Conservation (phyloP, 1,139 yeast genomes). For the Suhomyces kunorum region DNA sequence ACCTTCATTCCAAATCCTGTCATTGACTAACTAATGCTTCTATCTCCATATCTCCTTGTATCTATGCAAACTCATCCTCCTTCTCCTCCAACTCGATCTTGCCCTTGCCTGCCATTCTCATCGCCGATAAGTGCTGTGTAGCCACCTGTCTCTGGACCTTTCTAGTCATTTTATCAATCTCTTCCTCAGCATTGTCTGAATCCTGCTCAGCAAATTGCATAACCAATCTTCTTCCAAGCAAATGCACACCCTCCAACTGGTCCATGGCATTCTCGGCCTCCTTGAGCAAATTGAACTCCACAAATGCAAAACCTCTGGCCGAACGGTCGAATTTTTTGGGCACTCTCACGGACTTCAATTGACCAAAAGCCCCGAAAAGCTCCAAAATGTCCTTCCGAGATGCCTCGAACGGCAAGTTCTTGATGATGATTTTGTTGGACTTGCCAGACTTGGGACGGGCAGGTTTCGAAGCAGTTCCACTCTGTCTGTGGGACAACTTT, state of each 20-base stretch:
- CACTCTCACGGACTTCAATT: conserved; percentile 88
- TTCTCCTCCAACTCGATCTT: conserved; percentile 68
- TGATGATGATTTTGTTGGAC: conserved; percentile 80
- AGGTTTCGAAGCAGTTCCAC: conserved; percentile 19
- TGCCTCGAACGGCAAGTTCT: conserved; percentile 97
- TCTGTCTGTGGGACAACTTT: conserved; percentile 78
- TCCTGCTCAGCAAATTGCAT: conserved; percentile 90
- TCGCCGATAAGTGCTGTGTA: conserved; percentile 72
- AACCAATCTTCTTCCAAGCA: conserved; percentile 93
- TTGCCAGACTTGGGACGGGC: conserved; percentile 40
- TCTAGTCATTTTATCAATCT: conserved; percentile 84
- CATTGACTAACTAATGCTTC: too few relatives aligned
- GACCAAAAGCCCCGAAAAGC: conserved; percentile 91
- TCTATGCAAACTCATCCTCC: conserved; percentile 29
- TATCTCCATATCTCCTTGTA: neutral
- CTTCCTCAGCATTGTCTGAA: conserved; percentile 81
- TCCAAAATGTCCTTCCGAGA: conserved; percentile 88
- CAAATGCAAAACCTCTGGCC: conserved; percentile 97
- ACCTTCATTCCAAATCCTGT: too few relatives aligned
- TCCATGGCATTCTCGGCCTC: conserved; percentile 97
- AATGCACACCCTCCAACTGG: conserved; percentile 92
- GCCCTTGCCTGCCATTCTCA: conserved; percentile 73
- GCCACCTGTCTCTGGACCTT: conserved; percentile 81
- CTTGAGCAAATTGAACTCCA: conserved; percentile 81
- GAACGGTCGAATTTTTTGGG: conserved; percentile 95